These are phyloP conservation scores for Ophiostoma sp. DNA, from an alignment of 2,329 filamentous ascomycete species.

Conservation along the genomic window DNA sequence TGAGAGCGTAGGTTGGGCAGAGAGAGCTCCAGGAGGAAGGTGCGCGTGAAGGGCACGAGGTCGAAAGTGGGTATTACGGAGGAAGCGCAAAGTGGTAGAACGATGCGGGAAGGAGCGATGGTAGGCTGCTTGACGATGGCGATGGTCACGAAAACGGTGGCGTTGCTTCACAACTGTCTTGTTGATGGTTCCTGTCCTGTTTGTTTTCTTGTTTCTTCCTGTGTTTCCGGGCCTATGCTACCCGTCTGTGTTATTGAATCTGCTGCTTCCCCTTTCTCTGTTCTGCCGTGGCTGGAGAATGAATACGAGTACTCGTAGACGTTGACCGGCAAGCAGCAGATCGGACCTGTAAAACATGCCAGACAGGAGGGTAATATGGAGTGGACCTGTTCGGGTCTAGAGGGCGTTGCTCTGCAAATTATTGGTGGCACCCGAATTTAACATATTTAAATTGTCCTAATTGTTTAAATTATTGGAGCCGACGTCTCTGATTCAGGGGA, in stretches of 20 bases:
- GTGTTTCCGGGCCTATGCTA: not conserved
- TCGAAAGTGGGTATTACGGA: constrained; percentile 11
- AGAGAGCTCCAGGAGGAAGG: constrained; percentile 13
- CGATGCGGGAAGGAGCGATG: constrained; percentile 18
- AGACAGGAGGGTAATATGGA: constrained; percentile 13
- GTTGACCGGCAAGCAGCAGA: constrained; percentile 17
- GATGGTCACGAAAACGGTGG: constrained; percentile 9
- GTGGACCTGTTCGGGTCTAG: constrained; percentile 18
- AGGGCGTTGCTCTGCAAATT: constrained; percentile 17
- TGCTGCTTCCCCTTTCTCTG: constrained; percentile 3
- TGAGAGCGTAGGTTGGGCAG: not conserved
- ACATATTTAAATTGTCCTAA: constrained; percentile 23
- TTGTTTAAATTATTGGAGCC: not conserved
- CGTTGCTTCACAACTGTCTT: constrained; percentile 8
- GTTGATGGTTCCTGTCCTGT: constrained; percentile 6
- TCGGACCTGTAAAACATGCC: constrained; percentile 2
- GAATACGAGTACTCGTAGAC: too few relatives aligned
- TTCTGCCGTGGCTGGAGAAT: constrained; percentile 12
- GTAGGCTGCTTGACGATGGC: constrained; percentile 1
- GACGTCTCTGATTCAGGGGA: constrained; percentile 23
- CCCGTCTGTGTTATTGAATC: not conserved
- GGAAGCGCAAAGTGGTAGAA: constrained; percentile 1
- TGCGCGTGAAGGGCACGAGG: constrained; percentile 10
- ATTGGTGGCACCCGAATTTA: constrained; percentile 23
- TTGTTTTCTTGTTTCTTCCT: constrained; percentile 12